phyloP scores from a whole-genome alignment of 164 flowering plant genomes.

The Tetracentron sinense region DNA sequence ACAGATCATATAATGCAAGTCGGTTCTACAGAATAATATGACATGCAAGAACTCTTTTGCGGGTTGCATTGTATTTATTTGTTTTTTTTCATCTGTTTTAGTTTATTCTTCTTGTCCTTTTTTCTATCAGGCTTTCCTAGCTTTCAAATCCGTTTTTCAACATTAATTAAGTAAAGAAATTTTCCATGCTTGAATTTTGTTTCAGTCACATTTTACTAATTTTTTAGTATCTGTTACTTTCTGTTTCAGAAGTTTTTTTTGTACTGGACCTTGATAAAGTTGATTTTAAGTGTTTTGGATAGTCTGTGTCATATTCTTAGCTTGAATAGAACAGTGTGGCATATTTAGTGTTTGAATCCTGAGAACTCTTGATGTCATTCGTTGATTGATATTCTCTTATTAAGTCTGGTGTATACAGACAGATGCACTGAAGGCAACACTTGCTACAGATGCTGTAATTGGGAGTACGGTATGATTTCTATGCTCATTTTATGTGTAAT shows the following conservation, averaged over 20 bases:
- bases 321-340: neutral
- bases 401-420: constrained; percentile 39
- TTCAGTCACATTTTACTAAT: too few species aligned
- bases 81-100: neutral
- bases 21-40: too few species aligned
- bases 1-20: too few species aligned
- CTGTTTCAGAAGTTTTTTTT: constrained; percentile 3
- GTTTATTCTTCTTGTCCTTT: too few species aligned
- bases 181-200: neutral
- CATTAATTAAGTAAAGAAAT: neutral
- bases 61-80: too few species aligned
- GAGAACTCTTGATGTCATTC: neutral
- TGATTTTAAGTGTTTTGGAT: neutral
- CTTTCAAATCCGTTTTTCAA: neutral
- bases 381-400: constrained; percentile 4
- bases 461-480: constrained; percentile 57
- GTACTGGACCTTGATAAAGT: too few species aligned
- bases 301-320: neutral
- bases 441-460: constrained; percentile 95
- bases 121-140: too few species aligned
- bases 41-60: too few species aligned
- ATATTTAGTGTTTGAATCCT: neutral
- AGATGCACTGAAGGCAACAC: constrained; percentile 93
- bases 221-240: neutral
- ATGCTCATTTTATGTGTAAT: neutral